These are phyloP conservation scores for Pseudogymnoascus sp. DNA, from an alignment of 2,329 filamentous ascomycete genomes.

Conservation along the genomic window DNA sequence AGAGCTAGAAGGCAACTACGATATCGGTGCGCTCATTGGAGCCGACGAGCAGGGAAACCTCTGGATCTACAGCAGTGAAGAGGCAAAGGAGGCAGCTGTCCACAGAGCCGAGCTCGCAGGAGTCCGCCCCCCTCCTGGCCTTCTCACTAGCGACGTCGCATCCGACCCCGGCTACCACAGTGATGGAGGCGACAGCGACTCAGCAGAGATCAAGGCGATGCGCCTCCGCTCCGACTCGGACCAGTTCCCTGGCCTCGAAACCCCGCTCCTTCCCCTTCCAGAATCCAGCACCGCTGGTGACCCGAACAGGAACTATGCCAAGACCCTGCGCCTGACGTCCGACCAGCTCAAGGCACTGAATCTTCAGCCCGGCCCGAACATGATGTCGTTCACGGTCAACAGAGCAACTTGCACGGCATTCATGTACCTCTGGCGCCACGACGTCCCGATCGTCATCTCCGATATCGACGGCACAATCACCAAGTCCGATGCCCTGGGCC, in stretches of 20 bases:
- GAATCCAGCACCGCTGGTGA: constrained; percentile 57
- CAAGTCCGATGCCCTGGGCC: constrained; percentile 89
- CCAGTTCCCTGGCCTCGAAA: constrained; percentile 48
- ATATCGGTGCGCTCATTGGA: constrained; percentile 90
- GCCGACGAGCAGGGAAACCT: constrained; percentile 93
- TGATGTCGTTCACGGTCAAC: constrained; percentile 95
- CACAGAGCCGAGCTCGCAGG: constrained; percentile 48
- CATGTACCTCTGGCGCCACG: constrained; percentile 90
- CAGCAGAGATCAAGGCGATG: constrained; percentile 42
- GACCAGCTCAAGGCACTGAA: constrained; percentile 85
- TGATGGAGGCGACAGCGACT: constrained; percentile 63
- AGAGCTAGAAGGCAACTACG: constrained; percentile 88
- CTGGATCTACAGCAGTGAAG: constrained; percentile 99
- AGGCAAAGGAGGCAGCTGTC: constrained; percentile 83
- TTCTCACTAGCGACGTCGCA: constrained; percentile 53
- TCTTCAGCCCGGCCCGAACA: constrained; percentile 78
- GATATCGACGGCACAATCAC: constrained; percentile 99
- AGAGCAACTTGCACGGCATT: constrained; percentile 82
- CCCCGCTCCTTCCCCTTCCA: constrained; percentile 41
- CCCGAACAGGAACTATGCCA: constrained; percentile 83
- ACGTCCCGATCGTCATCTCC: constrained; percentile 91
- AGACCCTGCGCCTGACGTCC: constrained; percentile 89
- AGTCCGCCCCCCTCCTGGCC: constrained; percentile 33
- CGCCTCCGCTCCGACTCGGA: constrained; percentile 59
- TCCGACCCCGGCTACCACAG: constrained; percentile 96